A percentile compares a stretch with the other conserved stretches of the same genome.
These are phyloP conservation scores for Trichoderma asperelloides DNA, from an alignment of 495 filamentous ascomycete species.

Conservation along the genomic window DNA sequence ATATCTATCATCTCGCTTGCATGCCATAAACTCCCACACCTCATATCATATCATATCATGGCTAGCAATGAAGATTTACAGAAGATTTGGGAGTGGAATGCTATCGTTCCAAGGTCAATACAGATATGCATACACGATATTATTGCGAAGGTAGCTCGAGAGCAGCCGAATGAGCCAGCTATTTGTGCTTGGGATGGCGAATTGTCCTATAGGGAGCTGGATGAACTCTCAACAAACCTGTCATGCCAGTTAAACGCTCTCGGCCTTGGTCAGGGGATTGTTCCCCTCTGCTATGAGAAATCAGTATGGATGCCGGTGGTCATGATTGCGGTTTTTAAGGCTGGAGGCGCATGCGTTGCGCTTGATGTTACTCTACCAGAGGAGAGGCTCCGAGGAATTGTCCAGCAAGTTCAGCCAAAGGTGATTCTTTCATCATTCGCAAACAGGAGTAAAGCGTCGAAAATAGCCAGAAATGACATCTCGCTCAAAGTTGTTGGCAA, in stretches of 20 bases:
- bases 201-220: constrained; percentile 42
- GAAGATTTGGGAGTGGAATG: neutral
- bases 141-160: constrained; percentile 13
- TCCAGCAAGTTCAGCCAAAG: neutral
- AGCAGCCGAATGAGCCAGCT: constrained; percentile 16
- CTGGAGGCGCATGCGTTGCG: constrained; percentile 6
- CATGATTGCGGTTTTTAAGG: constrained; percentile 38
- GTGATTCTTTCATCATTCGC: too few relatives aligned
- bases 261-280: constrained; percentile 34
- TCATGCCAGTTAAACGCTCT: constrained; percentile 28
- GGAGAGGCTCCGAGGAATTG: neutral
- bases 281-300: constrained; percentile 39
- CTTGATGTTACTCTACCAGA: constrained; percentile 1
- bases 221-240: constrained; percentile 30
- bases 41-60: too few relatives aligned
- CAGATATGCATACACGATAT: constrained; percentile 20
- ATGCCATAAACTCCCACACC: too few relatives aligned
- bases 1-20: too few relatives aligned
- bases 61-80: too few relatives aligned
- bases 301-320: constrained; percentile 34
- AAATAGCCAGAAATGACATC: neutral
- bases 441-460: too few relatives aligned
- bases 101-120: neutral
- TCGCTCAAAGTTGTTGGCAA: neutral
- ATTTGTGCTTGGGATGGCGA: constrained; percentile 44